phyloP scores from a whole-genome alignment of 116 monocot genomes.

The Cymodocea nodosa region DNA sequence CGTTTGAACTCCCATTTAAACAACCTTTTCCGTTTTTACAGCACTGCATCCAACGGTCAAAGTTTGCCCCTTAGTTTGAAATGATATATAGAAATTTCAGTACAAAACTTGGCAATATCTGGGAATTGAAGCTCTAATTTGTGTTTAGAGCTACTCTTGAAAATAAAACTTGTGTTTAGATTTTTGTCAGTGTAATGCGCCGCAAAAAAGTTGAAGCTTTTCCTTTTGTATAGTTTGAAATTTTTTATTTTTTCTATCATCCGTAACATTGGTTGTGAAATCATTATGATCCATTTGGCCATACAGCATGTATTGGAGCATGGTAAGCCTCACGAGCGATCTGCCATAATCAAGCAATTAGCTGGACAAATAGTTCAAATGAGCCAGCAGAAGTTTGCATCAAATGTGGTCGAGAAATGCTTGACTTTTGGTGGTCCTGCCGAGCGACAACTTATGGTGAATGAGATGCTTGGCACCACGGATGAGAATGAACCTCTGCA shows the following conservation, averaged over 20 bases:
- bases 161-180: too few species aligned
- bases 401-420: slow-evolving; percentile 80
- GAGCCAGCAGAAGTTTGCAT: slow-evolving; percentile 82
- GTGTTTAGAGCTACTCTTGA: too few species aligned
- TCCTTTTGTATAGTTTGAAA: too few species aligned
- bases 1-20: too few species aligned
- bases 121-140: too few species aligned
- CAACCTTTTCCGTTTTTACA: not conserved
- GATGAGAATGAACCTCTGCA: slow-evolving; percentile 68
- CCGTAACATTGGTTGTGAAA: not conserved
- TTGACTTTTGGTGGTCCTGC: slow-evolving; percentile 38
- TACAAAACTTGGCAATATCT: too few species aligned
- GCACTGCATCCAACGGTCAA: not conserved
- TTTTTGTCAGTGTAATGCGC: not conserved
- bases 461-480: slow-evolving; percentile 55
- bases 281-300: not conserved
- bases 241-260: not conserved
- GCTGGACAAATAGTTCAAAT: slow-evolving; percentile 61
- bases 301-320: slow-evolving; percentile 61
- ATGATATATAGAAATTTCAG: too few species aligned
- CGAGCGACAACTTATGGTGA: slow-evolving; percentile 51
- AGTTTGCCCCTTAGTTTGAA: not conserved
- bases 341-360: slow-evolving; percentile 54
- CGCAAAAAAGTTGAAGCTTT: not conserved
- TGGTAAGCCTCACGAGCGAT: slow-evolving; percentile 58